phyloP scores from a whole-genome alignment of 345 rosid genomes.

The Dimocarpus longan region DNA sequence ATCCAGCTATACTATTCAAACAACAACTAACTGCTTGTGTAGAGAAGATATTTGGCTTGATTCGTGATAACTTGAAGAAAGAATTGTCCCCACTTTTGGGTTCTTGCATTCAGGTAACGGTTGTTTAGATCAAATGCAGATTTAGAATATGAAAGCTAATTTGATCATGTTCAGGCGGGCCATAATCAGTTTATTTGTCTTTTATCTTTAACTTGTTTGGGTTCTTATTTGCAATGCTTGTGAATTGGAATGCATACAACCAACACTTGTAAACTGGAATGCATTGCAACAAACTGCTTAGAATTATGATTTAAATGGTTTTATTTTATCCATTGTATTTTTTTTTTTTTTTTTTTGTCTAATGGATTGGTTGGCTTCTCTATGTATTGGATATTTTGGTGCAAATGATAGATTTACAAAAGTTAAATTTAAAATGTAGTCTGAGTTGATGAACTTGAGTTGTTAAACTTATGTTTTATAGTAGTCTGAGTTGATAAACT shows the following conservation, averaged over 20 bases:
- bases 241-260: background rate
- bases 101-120: constrained; percentile 83
- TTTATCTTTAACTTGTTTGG: background rate
- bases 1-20: constrained; percentile 89
- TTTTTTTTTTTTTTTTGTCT: background rate
- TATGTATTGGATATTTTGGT: background rate
- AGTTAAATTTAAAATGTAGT: constrained; percentile 1
- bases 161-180: background rate
- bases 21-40: constrained; percentile 98
- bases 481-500: background rate
- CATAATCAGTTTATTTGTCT: background rate
- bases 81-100: constrained; percentile 82
- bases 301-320: background rate
- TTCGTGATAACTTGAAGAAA: constrained; percentile 94
- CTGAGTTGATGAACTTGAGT: background rate
- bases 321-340: background rate
- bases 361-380: background rate
- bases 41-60: constrained; percentile 96
- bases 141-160: constrained; percentile 4
- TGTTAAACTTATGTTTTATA: background rate
- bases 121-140: constrained; percentile 16
- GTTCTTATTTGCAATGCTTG: background rate
- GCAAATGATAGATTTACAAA: background rate
- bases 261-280: background rate
- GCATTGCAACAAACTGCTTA: background rate